Conservation (phyloP, 108 stramenopile species). For the Fragilariopsis cylindrus region DNA sequence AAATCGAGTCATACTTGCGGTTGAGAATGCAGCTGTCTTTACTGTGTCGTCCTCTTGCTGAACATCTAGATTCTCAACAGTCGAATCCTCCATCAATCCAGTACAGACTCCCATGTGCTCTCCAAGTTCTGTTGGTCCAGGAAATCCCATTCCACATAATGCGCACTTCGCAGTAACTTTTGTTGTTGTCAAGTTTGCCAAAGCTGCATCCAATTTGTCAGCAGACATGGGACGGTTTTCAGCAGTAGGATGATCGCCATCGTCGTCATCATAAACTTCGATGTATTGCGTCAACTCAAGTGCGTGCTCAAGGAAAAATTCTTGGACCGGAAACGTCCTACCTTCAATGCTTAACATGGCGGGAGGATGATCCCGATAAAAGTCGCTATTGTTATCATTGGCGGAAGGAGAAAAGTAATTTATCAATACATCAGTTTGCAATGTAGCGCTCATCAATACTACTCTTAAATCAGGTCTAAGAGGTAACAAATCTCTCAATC, state of each 20-base stretch:
- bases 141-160: constrained; percentile 60
- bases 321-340: constrained; percentile 78
- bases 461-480: constrained; percentile 65
- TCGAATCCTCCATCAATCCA: constrained; percentile 33
- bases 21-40: constrained; percentile 12
- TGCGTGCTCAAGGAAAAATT: constrained; percentile 78
- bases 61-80: constrained; percentile 3
- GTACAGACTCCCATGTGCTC: constrained; percentile 63
- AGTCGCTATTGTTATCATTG: constrained; percentile 27
- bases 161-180: constrained; percentile 35
- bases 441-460: constrained; percentile 79
- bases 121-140: constrained; percentile 54
- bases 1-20: constrained; percentile 6
- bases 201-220: constrained; percentile 47
- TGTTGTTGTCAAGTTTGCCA: constrained; percentile 21
- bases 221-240: constrained; percentile 24
- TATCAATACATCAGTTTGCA: constrained; percentile 58
- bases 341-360: constrained; percentile 81
- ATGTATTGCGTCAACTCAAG: constrained; percentile 62
- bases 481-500: constrained; percentile 78
- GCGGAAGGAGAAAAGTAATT: constrained; percentile 50
- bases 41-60: not conserved
- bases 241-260: not conserved
- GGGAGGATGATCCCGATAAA: constrained; percentile 35
- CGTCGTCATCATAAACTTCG: constrained; percentile 29